phyloP scores from a whole-genome alignment of 345 rosid genomes.

The Cardamine occulta region DNA sequence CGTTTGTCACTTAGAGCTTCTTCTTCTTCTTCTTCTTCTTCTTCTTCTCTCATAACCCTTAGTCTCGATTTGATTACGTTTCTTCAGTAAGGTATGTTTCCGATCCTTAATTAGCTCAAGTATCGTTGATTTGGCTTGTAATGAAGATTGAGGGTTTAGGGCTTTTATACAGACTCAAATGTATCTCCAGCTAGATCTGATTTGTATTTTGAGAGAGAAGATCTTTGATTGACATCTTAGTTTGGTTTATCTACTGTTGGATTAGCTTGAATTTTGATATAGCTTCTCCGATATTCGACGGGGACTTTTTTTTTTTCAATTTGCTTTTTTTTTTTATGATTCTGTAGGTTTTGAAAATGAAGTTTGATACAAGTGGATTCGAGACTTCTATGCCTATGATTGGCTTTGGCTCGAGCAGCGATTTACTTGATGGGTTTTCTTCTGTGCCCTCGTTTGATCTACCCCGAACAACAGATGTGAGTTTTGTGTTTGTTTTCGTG shows the following conservation, averaged over 20 bases:
- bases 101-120: conserved; percentile 19
- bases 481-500: conserved; percentile 29
- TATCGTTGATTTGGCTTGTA: not conserved
- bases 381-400: conserved; percentile 54
- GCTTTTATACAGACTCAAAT: not conserved
- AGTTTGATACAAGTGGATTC: conserved; percentile 83
- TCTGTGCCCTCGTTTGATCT: conserved; percentile 66
- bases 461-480: conserved; percentile 71
- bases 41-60: conserved; percentile 6
- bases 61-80: conserved; percentile 31
- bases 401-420: conserved; percentile 44
- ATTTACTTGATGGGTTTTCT: conserved; percentile 53
- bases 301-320: not conserved
- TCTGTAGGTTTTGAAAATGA: conserved; percentile 58
- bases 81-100: conserved; percentile 35
- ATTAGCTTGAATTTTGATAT: not conserved
- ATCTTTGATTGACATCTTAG: conserved; percentile 11
- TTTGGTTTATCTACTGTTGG: not conserved
- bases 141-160: conserved; percentile 2
- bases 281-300: not conserved
- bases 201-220: not conserved
- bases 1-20: conserved; percentile 8
- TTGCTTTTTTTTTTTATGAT: not conserved
- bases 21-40: conserved; percentile 16
- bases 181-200: conserved; percentile 36